A percentile compares a stretch with the other conserved stretches of the same genome.
phyloP scores from a whole-genome alignment of 257 asterid species.

The Catharanthus roseus region DNA sequence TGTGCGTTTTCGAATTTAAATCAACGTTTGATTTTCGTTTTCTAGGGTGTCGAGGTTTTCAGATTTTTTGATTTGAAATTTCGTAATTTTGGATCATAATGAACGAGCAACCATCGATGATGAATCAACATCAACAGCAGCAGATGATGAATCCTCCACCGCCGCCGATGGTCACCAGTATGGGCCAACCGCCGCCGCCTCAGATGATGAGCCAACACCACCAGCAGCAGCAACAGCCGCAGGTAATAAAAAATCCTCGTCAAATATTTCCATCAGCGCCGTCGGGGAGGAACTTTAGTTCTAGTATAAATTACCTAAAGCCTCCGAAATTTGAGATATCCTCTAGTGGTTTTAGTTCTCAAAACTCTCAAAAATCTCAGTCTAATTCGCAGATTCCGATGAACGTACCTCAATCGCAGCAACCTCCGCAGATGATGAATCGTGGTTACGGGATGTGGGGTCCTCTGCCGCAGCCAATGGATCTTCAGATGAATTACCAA shows the following conservation, averaged over 20 bases:
- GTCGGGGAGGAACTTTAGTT: not conserved
- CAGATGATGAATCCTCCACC: constrained; percentile 25
- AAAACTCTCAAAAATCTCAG: not conserved
- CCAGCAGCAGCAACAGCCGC: constrained; percentile 20
- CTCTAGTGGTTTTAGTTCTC: constrained; percentile 1
- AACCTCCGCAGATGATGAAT: constrained; percentile 34
- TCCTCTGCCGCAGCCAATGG: constrained; percentile 38
- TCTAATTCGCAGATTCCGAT: constrained; percentile 42
- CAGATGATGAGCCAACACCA: constrained; percentile 20
- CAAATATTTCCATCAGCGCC: not conserved
- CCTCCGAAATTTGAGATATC: not conserved
- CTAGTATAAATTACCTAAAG: not conserved
- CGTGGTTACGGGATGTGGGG: constrained; percentile 61
- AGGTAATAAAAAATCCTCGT: constrained; percentile 15
- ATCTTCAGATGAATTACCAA: constrained; percentile 37
- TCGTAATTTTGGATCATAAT: constrained; percentile 18
- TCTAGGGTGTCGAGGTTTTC: not conserved
- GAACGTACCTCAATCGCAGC: constrained; percentile 23
- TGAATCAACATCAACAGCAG: constrained; percentile 59
- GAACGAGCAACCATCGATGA: constrained; percentile 53
- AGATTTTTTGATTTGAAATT: not conserved
- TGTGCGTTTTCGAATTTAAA: not conserved
- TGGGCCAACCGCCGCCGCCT: constrained; percentile 12
- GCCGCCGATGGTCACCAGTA: constrained; percentile 16
- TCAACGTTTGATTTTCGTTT: not conserved